These are phyloP conservation scores for Clonostachys chloroleuca DNA, from an alignment of 2,329 filamentous ascomycete species.

Conservation along the genomic window DNA sequence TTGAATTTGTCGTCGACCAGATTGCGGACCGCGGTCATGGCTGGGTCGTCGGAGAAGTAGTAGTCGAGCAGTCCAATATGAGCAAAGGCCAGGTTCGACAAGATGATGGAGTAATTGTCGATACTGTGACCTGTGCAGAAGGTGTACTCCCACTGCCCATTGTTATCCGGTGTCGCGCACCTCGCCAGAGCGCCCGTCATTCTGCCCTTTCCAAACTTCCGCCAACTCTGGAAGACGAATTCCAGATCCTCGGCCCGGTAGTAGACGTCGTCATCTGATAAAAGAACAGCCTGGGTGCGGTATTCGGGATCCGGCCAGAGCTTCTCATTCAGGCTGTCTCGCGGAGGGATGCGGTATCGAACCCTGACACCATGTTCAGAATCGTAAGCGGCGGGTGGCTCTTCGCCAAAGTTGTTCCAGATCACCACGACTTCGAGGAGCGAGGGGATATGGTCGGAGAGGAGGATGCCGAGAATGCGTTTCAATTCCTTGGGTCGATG, in stretches of 20 bases:
- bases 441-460: conserved; percentile 12
- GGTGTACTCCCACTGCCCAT: conserved; percentile 20
- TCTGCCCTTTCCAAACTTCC: conserved; percentile 26
- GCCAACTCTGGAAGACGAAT: conserved; percentile 33
- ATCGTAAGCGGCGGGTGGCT: conserved; percentile 10
- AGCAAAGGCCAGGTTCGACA: conserved; percentile 29
- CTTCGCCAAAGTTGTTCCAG: conserved; percentile 16
- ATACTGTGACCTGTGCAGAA: conserved; percentile 19
- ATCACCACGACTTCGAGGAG: conserved; percentile 17
- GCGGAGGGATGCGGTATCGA: conserved; percentile 13
- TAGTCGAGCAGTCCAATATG: conserved; percentile 32
- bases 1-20: conserved; percentile 31
- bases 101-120: conserved; percentile 25
- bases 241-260: conserved; percentile 30
- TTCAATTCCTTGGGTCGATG: conserved; percentile 15
- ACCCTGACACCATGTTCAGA: conserved; percentile 13
- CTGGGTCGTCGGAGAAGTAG: conserved; percentile 22
- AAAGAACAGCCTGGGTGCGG: conserved; percentile 29
- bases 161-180: conserved; percentile 16
- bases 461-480: conserved; percentile 10
- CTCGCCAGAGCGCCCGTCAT: conserved; percentile 27
- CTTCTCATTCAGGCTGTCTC: conserved; percentile 16
- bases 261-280: conserved; percentile 35
- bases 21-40: conserved; percentile 20
- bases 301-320: conserved; percentile 27